A percentile compares a stretch with the other conserved stretches of the same genome.
These are phyloP conservation scores for Elsinoe necatrix DNA, from an alignment of 2,329 filamentous ascomycete genomes.

Conservation along the genomic window DNA sequence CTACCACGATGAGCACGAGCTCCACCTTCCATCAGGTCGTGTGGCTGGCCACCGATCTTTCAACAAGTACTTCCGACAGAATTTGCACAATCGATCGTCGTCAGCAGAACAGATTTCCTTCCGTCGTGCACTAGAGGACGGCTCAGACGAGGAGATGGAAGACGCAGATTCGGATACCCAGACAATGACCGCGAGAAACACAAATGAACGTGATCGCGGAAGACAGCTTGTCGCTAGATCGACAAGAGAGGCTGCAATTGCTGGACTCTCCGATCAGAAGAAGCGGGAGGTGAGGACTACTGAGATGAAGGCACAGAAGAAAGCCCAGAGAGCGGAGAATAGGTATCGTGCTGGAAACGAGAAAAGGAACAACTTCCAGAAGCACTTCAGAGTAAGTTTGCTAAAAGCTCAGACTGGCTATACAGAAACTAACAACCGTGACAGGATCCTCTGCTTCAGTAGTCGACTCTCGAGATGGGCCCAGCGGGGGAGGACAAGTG, in stretches of 20 bases:
- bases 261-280: slow-evolving; percentile 66
- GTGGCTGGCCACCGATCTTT: slow-evolving; percentile 84
- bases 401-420: not conserved
- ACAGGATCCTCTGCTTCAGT: slow-evolving; percentile 41
- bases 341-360: slow-evolving; percentile 63
- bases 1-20: slow-evolving; percentile 86
- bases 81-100: slow-evolving; percentile 67
- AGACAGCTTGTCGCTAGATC: slow-evolving; percentile 52
- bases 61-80: slow-evolving; percentile 84
- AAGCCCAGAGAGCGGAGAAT: slow-evolving; percentile 44
- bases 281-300: slow-evolving; percentile 58
- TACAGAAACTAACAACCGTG: slow-evolving; percentile 6
- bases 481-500: too few species aligned
- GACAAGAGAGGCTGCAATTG: slow-evolving; percentile 67
- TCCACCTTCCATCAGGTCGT: slow-evolving; percentile 83
- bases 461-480: slow-evolving; percentile 14
- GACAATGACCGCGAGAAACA: slow-evolving; percentile 17
- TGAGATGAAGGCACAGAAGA: slow-evolving; percentile 61
- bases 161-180: slow-evolving; percentile 33
- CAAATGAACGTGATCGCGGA: slow-evolving; percentile 25
- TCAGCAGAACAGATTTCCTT: not conserved
- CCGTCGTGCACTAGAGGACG: slow-evolving; percentile 51
- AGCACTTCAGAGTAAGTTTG: slow-evolving; percentile 56
- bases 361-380: slow-evolving; percentile 67
- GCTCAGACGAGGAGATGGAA: slow-evolving; percentile 39